These are phyloP conservation scores for Botrytis aclada DNA, from an alignment of 2,329 filamentous ascomycete genomes.

Conservation along the genomic window DNA sequence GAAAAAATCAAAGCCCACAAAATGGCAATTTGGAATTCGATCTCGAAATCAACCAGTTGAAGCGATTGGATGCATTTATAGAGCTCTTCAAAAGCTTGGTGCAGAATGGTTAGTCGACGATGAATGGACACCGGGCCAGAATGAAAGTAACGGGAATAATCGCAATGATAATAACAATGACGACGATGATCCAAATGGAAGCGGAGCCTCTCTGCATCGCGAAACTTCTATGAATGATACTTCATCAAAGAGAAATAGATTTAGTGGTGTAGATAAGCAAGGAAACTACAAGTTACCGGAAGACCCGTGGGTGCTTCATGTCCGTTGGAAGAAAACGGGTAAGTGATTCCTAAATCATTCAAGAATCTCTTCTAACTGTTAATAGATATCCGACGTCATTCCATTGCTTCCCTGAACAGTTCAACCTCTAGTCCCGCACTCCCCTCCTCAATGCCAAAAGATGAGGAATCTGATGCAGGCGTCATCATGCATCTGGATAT, in stretches of 20 bases:
- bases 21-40: conserved; percentile 97
- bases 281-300: conserved; percentile 80
- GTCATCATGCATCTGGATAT: conserved; percentile 96
- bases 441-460: conserved; percentile 20
- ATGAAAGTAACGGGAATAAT: background rate
- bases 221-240: conserved; percentile 38
- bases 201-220: conserved; percentile 40
- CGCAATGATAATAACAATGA: conserved; percentile 23
- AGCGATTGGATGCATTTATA: conserved; percentile 92
- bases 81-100: conserved; percentile 81
- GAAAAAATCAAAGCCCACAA: conserved; percentile 75
- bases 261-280: conserved; percentile 47
- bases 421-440: conserved; percentile 33
- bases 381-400: conserved; percentile 45
- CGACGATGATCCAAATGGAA: conserved; percentile 38
- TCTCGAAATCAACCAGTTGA: conserved; percentile 93
- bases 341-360: conserved; percentile 54
- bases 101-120: conserved; percentile 79
- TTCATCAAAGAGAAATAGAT: conserved; percentile 34
- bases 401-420: conserved; percentile 37
- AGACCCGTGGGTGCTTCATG: conserved; percentile 91
- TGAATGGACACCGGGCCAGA: conserved; percentile 41
- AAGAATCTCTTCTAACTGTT: conserved; percentile 47
- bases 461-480: conserved; percentile 23
- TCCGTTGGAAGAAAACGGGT: conserved; percentile 82